Evolutionary conservation across 345 rosid genomes (phyloP).

Genomic region (Syzygium grande): DNA sequence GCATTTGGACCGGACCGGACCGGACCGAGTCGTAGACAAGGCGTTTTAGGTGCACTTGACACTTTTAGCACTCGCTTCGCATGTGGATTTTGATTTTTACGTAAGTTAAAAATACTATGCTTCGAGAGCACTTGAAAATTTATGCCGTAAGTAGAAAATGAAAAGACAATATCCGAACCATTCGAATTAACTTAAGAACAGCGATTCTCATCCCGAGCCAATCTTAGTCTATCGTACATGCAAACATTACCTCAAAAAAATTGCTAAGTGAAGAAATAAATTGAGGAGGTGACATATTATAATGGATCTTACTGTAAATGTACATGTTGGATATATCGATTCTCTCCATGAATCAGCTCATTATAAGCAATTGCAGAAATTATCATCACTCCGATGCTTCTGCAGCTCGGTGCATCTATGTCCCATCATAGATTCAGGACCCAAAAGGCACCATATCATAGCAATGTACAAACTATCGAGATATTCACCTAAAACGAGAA

Average conservation of each 20-base stretch:
- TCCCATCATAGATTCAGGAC: not conserved
- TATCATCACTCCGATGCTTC: not conserved
- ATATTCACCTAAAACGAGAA: fast-evolving
- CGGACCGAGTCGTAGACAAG: not conserved
- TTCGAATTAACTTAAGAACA: not conserved
- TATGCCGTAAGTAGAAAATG: not conserved
- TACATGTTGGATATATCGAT: not conserved
- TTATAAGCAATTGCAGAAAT: not conserved
- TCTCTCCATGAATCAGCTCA: not conserved
- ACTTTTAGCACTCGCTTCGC: not conserved
- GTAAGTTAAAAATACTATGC: not conserved
- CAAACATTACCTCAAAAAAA: not conserved
- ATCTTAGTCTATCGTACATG: not conserved
- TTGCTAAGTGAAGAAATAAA: not conserved
- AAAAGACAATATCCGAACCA: fast-evolving
- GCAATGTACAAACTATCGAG: not conserved
- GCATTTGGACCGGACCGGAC: not conserved
- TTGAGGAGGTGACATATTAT: not conserved
- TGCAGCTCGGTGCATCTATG: too few relatives aligned
- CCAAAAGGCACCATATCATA: fast-evolving
- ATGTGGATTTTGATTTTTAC: not conserved
- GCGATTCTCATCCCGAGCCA: fast-evolving
- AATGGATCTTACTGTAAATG: not conserved
- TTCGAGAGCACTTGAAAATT: not conserved
- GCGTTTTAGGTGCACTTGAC: not conserved